Evolutionary conservation across 768 basidiomycete species (phyloP), one percentile per base, ranked within the genome.

Genomic region (Termitomyces sp.): DNA sequence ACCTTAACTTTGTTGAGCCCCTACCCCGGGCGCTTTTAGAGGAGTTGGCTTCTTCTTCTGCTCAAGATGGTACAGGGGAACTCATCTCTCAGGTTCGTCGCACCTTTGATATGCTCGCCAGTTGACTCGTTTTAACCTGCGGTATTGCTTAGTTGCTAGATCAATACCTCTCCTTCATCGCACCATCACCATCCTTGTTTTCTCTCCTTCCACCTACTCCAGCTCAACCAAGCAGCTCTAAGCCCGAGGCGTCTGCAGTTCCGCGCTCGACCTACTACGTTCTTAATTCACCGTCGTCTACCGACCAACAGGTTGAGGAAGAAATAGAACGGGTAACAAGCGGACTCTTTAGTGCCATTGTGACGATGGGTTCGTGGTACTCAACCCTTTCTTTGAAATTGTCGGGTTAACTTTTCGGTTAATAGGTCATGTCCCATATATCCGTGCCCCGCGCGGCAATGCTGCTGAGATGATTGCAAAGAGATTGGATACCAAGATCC

Each of bases 391-490:
- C 33, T 27, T 37, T 36, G 9, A 13, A 32, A n/a, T 2, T 9
- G 48, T n/a, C 51, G 14, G 57, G 22, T 56, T 56, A 4, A 58
- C 26, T 7, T 58, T 39, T 51, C 50, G 49, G 6, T 12, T 51
- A 33, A 50, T 55, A 94, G 94, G 91, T 1, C 89, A 93, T 64
- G 89, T 96, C 22, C 97, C 97, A 10, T 90, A 95, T 68, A 98
- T 99, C 58, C 88, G 97, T 33, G 88, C 91, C 57, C 97, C 97
- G 22, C 79, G 89, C 71, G 96, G 96, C 1, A 98, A 98, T 71
- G 97, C 97, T 5, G 97, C 95, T 20, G 97, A 99, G 73, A 97
- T 98, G 95, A 87, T 98, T n/a, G 95, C 95, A 9, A 89, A 94
- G 74, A 97, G 93, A 70, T 79, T 99, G 12, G 97, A 99, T 67